phyloP scores from a whole-genome alignment of 2,329 filamentous ascomycete genomes.

The Talaromyces sp. region DNA sequence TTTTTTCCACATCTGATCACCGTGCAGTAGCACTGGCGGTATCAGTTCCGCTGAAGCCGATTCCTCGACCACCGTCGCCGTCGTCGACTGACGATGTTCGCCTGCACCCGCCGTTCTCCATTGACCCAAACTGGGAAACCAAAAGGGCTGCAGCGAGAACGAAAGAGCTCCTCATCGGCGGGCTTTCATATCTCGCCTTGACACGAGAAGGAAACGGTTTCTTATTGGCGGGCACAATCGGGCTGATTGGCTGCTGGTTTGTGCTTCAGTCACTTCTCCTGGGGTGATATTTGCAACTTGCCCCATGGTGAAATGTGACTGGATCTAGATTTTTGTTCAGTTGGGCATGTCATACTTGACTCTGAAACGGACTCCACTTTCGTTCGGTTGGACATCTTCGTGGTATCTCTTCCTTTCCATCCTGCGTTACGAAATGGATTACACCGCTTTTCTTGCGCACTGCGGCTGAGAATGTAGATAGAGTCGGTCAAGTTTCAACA shows the following conservation, averaged over 20 bases:
- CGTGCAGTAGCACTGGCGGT: slow-evolving; percentile 71
- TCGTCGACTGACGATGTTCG: slow-evolving; percentile 29
- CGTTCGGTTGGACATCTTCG: background rate
- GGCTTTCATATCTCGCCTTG: slow-evolving; percentile 48
- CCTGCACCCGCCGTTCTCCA: slow-evolving; percentile 49
- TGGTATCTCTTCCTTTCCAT: background rate
- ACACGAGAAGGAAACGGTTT: slow-evolving; percentile 43
- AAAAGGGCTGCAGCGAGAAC: slow-evolving; percentile 49
- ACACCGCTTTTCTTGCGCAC: background rate
- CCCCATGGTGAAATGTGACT: background rate
- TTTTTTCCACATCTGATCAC: slow-evolving; percentile 82
- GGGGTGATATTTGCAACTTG: slow-evolving; percentile 5
- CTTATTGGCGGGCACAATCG: slow-evolving; percentile 33
- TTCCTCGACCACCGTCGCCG: slow-evolving; percentile 28
- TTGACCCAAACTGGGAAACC: slow-evolving; percentile 53
- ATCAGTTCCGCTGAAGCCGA: slow-evolving; percentile 53
- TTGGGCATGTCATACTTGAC: background rate
- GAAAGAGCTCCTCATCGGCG: slow-evolving; percentile 56
- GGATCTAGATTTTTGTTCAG: background rate
- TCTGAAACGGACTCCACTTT: background rate
- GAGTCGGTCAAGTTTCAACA: background rate
- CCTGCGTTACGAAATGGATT: background rate
- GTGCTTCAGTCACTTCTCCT: slow-evolving; percentile 28
- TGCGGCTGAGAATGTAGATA: background rate
- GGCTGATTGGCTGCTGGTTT: slow-evolving; percentile 35